A percentile compares a stretch with the other conserved stretches of the same genome.
Evolutionary conservation across 2,329 filamentous ascomycete species (phyloP).

Genomic region (Cladosporium sp.): DNA sequence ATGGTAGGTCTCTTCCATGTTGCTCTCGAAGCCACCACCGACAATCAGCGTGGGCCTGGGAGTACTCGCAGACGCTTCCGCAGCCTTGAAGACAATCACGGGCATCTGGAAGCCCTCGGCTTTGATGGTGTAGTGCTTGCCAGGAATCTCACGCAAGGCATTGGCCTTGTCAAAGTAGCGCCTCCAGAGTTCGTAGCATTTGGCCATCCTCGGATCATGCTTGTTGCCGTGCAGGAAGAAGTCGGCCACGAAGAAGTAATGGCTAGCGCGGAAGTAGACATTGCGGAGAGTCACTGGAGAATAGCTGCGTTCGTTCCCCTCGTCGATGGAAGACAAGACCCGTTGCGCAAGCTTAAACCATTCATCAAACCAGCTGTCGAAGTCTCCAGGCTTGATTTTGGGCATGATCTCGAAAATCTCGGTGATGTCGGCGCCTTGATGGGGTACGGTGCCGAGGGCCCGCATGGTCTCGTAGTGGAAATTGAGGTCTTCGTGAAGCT

Average conservation of each 20-base stretch:
- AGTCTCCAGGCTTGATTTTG: conserved; percentile 14
- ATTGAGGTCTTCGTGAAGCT: conserved; percentile 14
- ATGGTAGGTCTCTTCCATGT: conserved; percentile 29
- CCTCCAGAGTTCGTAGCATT: conserved; percentile 34
- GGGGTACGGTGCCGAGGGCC: conserved; percentile 8
- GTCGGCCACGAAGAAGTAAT: conserved; percentile 41
- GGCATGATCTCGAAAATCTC: conserved; percentile 10
- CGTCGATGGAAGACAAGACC: conserved; percentile 17
- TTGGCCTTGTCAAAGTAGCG: conserved; percentile 39
- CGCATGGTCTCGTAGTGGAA: conserved; percentile 18
- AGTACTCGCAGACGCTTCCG: conserved; percentile 1
- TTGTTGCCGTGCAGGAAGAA: conserved; percentile 42
- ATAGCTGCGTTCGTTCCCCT: background rate
- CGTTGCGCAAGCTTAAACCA: conserved; percentile 11
- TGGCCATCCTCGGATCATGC: conserved; percentile 37
- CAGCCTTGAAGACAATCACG: conserved; percentile 12
- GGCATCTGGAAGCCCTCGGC: conserved; percentile 13
- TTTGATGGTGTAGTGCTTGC: conserved; percentile 6
- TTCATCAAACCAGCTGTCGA: conserved; percentile 15
- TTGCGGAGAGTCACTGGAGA: conserved; percentile 8
- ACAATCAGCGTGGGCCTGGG: conserved; percentile 22
- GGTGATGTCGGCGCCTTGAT: conserved; percentile 12
- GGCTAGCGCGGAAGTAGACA: conserved; percentile 34
- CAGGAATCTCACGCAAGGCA: conserved; percentile 29
- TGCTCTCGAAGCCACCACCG: conserved; percentile 28